Evolutionary conservation across 192 early-diverging fungal genomes (phyloP).

Genomic region (Entomortierella lignicola): DNA sequence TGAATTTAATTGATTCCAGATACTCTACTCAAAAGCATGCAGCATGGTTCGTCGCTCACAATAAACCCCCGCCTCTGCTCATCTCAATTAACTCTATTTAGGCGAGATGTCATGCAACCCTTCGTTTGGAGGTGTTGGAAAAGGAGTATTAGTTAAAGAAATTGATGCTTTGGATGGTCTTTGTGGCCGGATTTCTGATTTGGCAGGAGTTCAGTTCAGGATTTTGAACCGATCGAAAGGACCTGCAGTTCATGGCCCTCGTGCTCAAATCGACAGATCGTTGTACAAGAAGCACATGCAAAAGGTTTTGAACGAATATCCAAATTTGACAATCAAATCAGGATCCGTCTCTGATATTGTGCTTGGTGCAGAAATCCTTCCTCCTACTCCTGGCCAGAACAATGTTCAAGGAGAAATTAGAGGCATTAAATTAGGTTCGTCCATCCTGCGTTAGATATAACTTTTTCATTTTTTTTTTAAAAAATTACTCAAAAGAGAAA

Average conservation of each 20-base stretch:
- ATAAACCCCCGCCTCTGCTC: too few relatives aligned
- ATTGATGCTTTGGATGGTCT: slow-evolving; percentile 87
- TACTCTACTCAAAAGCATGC: neutral
- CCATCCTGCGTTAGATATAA: too few relatives aligned
- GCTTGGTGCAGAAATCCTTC: slow-evolving; percentile 55
- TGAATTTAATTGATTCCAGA: neutral
- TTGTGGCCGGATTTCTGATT: slow-evolving; percentile 82
- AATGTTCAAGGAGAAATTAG: slow-evolving; percentile 58
- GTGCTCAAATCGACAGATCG: slow-evolving; percentile 85
- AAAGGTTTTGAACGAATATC: slow-evolving; percentile 66
- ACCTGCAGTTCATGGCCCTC: slow-evolving; percentile 84
- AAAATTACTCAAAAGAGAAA: too few relatives aligned
- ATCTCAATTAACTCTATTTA: slow-evolving; percentile 7
- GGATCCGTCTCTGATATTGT: slow-evolving; percentile 82
- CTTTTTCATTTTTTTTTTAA: too few relatives aligned
- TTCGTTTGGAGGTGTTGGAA: slow-evolving; percentile 87
- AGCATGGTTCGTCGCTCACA: neutral
- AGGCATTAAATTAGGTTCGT: slow-evolving; percentile 73
- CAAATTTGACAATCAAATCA: slow-evolving; percentile 74
- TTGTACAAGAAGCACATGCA: slow-evolving; percentile 84
- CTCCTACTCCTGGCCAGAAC: slow-evolving; percentile 30
- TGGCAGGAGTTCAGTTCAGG: slow-evolving; percentile 85
- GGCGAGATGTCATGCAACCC: slow-evolving; percentile 92
- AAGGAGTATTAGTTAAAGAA: slow-evolving; percentile 83
- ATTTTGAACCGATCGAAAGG: slow-evolving; percentile 85